Evolutionary conservation across 805 yeast genomes (phyloP), one percentile per base, ranked within the genome.

Genomic region (Cyberlindnera mycetangii): DNA sequence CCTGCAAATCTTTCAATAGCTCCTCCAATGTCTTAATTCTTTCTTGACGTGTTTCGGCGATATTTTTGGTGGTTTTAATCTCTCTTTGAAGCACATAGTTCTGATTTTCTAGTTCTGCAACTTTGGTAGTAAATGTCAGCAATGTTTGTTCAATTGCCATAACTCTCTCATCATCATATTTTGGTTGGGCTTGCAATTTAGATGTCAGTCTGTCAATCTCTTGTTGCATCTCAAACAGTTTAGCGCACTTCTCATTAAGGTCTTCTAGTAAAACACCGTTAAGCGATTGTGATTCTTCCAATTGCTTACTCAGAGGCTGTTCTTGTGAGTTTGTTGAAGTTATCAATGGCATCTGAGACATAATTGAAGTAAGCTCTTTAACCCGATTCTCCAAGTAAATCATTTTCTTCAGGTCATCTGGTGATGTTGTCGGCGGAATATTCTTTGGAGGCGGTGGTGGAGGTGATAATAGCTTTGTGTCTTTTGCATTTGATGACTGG

Each of bases 101-200:
- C 56, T 81, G 83, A n/a, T 69, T 61, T 48, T 81, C 83, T 25
- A 83, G 73, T 48, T 83, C 85, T 40, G 71, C 71, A 43, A 84
- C 71, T 44, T 81, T 81, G n/a, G 66, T 68, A 16, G 76, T 71
- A 49, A 85, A 71, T 48, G 74, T 81, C 35, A 74, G 75, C 16
- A 85, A 63, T 1, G 87, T 72, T 38, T 72, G 70, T 53, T 83
- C 87, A 42, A 85, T 60, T 10, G 76, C 72, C 37, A 72, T 68
- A 22, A 79, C 58, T 51, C 76, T 76, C 50, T 74, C 72, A 37
- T 73, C 76, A 45, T 73, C 52, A 25, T 36, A 30, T 21, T 19
- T 22, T 5, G 37, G 19, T 10, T 9, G 27, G 2, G 48, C 50
- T 17, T 57, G 59, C 32, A 69, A 55, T 49, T 63, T 64, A 16